Conservation (phyloP, 169 alveolate species). For the Eimeria acervulina region DNA sequence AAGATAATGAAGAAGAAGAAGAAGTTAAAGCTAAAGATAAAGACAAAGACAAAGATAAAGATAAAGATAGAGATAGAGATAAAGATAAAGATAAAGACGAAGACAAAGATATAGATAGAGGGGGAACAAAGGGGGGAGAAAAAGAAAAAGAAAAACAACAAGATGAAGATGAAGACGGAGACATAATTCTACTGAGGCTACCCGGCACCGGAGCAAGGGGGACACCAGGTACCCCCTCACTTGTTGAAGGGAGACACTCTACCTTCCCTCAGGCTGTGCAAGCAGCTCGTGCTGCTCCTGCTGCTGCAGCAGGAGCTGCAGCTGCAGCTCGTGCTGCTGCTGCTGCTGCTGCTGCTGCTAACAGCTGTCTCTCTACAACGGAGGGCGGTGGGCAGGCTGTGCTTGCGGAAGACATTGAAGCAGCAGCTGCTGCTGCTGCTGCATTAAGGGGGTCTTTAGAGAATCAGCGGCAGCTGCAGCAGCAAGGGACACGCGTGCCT, state of each 20-base stretch:
- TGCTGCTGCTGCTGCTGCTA: constrained; percentile 28
- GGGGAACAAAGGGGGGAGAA: no score
- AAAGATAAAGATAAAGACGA: no score
- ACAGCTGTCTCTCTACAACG: neutral
- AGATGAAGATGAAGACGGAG: neutral
- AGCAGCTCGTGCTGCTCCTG: neutral
- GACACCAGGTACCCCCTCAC: no score
- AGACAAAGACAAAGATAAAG: neutral
- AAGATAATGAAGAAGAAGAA: neutral
- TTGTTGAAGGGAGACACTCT: no score
- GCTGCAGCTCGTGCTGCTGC: constrained; percentile 4
- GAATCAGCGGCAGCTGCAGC: constrained; percentile 54
- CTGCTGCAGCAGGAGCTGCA: neutral
- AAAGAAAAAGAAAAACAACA: no score
- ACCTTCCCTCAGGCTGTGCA: neutral
- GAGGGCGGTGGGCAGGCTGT: neutral
- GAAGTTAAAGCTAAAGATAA: neutral
- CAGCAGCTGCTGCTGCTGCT: constrained; percentile 69
- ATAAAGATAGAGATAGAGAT: neutral
- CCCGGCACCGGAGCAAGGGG: no score
- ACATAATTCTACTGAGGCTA: no score
- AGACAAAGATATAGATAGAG: no score
- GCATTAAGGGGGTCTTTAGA: neutral
- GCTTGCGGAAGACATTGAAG: constrained; percentile 18
- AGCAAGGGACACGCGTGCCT: constrained; percentile 2